Base-by-base conservation (phyloP, 306 rosid genomes). In the Vicia villosa region DNA sequence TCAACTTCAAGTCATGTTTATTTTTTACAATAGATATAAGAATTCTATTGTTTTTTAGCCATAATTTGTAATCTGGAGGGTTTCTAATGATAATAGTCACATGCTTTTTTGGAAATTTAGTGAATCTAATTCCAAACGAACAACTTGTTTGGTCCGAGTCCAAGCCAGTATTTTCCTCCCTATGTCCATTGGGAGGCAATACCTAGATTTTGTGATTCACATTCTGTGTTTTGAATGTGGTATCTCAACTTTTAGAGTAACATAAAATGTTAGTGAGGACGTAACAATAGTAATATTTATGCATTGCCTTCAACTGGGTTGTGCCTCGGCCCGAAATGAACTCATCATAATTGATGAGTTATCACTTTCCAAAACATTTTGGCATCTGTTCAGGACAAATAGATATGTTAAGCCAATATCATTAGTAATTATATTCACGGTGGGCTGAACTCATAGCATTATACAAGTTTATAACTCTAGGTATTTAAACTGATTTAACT, bases 241-340 rank as follows among this genome's bases (percentile, higher is more conserved):
- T 40, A 37, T 63, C 41, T 45, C 20, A 4, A 19, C 46, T 63
- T 57, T 52, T 13, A 46, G 41, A 52, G 50, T 47, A 65, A 41
- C 55, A 14, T 75, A 41, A 60, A 46, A 56, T 70, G 57, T 3
- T 11, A 5, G 13, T 14, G 8, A 46, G 69, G 57, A 21, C 13
- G 11, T 41, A 54, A 40, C 60, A 50, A 60, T 19, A 2, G 30
- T 30, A 51, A 74, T 28, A 21, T n/a, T 15, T 21, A 24, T 66
- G 16, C 68, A 10, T 50, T 63, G 15, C 21, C 16, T 61, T 70
- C 34, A 66, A 65, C 20, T 65, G 56, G 28, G 49, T 22, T 71
- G 54, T 15, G 43, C 19, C 17, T 49, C 51, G 42, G 41, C 30
- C n/a, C 32, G 70, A 24, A 49, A 8, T 17, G 22, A 45, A 17